Conservation (phyloP, 2,329 filamentous ascomycete species). For the Alternaria triticina region DNA sequence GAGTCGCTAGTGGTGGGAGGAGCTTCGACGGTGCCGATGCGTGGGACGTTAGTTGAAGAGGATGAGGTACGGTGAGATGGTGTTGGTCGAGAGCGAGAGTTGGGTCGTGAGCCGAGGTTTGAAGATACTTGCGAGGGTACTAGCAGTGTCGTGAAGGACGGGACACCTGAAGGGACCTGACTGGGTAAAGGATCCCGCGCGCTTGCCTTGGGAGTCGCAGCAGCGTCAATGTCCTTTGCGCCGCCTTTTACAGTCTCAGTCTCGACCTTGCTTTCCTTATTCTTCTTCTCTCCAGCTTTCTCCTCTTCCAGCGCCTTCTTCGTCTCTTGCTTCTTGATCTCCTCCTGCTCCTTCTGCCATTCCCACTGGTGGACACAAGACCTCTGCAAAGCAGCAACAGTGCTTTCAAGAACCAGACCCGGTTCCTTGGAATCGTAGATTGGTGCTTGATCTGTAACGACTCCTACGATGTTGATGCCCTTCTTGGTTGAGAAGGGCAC, state of each 20-base stretch:
- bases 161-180: not conserved
- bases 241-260: not conserved
- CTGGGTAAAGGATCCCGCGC: not conserved
- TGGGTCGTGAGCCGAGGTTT: not conserved
- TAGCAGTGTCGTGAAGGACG: not conserved
- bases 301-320: not conserved
- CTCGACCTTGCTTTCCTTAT: not conserved
- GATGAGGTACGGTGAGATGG: not conserved
- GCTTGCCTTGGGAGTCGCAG: not conserved
- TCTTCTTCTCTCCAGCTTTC: not conserved
- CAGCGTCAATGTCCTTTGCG: not conserved
- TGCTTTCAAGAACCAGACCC: conserved; percentile 9
- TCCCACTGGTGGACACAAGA: conserved; percentile 10
- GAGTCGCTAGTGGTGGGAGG: not conserved
- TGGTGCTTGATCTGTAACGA: conserved; percentile 13
- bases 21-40: not conserved
- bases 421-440: conserved; percentile 2
- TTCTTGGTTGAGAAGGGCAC: conserved; percentile 26
- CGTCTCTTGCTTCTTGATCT: not conserved
- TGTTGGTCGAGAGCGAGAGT: not conserved
- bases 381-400: conserved; percentile 18
- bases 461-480: conserved; percentile 23
- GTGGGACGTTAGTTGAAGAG: not conserved
- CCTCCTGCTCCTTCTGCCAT: conserved; percentile 8
- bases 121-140: conserved; percentile 1